phyloP scores from a whole-genome alignment of 768 basidiomycete genomes.

The Termitomyces sp. region DNA sequence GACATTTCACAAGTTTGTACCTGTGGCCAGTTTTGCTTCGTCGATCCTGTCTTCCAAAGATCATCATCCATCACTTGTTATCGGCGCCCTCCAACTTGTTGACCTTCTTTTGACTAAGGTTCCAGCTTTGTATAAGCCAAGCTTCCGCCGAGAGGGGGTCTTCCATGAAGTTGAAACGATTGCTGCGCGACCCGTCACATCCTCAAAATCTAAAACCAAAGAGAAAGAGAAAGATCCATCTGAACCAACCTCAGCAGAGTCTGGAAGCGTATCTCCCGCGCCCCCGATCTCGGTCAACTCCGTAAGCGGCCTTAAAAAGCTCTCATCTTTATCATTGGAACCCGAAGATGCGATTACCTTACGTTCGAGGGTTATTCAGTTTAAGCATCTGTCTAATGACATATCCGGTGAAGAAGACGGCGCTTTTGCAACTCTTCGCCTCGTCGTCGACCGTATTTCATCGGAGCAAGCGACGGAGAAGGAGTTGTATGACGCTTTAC shows the following conservation, averaged over 20 bases:
- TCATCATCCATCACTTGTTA: conserved; percentile 82
- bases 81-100: conserved; percentile 87
- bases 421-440: conserved; percentile 57
- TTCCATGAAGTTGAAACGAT: conserved; percentile 88
- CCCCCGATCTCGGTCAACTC: conserved; percentile 30
- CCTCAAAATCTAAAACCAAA: conserved; percentile 36
- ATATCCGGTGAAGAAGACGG: conserved; percentile 53
- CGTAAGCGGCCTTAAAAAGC: conserved; percentile 63
- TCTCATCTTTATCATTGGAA: conserved; percentile 64
- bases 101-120: conserved; percentile 86
- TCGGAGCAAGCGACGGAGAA: conserved; percentile 52
- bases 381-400: conserved; percentile 65
- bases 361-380: conserved; percentile 84
- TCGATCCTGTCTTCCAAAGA: conserved; percentile 92
- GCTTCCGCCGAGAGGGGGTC: conserved; percentile 92
- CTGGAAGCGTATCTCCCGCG: conserved; percentile 28
- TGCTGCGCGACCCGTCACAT: conserved; percentile 56
- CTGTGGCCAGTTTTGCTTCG: conserved; percentile 92
- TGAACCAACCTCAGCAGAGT: conserved; percentile 35
- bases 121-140: conserved; percentile 77
- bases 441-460: conserved; percentile 62
- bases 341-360: conserved; percentile 90
- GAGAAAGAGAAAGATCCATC: conserved; percentile 39
- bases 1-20: conserved; percentile 62
- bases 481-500: conserved; percentile 54